These are phyloP conservation scores for Daldinia caldariorum DNA, from an alignment of 495 filamentous ascomycete species.

Conservation along the genomic window DNA sequence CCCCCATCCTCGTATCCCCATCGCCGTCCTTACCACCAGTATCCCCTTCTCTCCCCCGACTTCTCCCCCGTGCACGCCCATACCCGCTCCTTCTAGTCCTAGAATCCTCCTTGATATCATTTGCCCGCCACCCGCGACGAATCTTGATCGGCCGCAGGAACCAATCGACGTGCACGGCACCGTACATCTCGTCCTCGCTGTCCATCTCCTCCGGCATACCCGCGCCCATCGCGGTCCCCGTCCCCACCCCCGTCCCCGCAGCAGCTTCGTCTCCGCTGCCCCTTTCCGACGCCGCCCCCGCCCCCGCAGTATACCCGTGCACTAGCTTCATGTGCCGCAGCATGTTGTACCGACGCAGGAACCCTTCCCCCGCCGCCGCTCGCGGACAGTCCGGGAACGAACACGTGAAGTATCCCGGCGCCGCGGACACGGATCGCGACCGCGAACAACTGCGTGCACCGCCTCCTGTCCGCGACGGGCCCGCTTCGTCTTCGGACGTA, in stretches of 20 bases:
- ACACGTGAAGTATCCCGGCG: conserved; percentile 40
- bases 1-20: conserved; percentile 34
- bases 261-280: conserved; percentile 6
- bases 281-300: not conserved
- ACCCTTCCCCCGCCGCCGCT: conserved; percentile 44
- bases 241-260: conserved; percentile 12
- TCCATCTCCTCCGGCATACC: conserved; percentile 46
- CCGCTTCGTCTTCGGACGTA: conserved; percentile 7
- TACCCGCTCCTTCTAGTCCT: conserved; percentile 28
- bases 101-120: conserved; percentile 16
- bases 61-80: not conserved
- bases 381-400: conserved; percentile 47
- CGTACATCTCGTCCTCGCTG: conserved; percentile 62
- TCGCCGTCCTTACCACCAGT: conserved; percentile 36
- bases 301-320: conserved; percentile 45
- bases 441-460: conserved; percentile 20
- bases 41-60: conserved; percentile 22
- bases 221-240: conserved; percentile 22
- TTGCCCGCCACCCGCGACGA: conserved; percentile 46
- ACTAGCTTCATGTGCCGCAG: conserved; percentile 50
- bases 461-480: conserved; percentile 12
- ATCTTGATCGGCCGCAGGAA: conserved; percentile 57
- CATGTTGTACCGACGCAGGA: conserved; percentile 44
- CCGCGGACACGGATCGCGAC: conserved; percentile 10
- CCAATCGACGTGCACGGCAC: conserved; percentile 63